Percentiles rank a stretch among this genome's conserved stretches.
These are phyloP conservation scores for Zymoseptoria crescenta DNA, from an alignment of 2,329 filamentous ascomycete genomes.

Conservation along the genomic window DNA sequence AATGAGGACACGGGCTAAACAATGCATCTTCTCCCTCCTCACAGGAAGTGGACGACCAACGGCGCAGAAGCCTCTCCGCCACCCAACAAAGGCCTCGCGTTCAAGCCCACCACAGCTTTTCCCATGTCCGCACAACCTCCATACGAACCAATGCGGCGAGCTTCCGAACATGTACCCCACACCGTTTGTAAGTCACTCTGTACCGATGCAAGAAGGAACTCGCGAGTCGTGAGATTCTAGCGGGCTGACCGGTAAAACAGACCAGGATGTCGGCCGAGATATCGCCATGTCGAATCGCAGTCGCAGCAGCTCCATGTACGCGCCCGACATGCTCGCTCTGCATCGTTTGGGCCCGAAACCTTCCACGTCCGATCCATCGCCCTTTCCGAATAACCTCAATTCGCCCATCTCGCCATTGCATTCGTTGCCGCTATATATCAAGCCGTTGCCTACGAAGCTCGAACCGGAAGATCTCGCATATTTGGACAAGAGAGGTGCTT, in stretches of 20 bases:
- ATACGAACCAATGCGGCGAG: constrained; percentile 22
- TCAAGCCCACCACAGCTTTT: constrained; percentile 16
- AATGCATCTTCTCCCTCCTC: background rate
- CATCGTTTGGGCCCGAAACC: constrained; percentile 23
- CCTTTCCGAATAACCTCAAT: constrained; percentile 19
- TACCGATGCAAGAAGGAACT: background rate
- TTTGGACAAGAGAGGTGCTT: constrained; percentile 72
- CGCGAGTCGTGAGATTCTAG: background rate
- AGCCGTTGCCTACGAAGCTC: constrained; percentile 68
- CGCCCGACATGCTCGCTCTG: constrained; percentile 25
- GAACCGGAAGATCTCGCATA: constrained; percentile 76
- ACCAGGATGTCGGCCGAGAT: constrained; percentile 24
- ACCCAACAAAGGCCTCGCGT: constrained; percentile 13
- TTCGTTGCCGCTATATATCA: constrained; percentile 61
- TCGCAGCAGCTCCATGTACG: constrained; percentile 19
- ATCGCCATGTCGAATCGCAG: constrained; percentile 14
- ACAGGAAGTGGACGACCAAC: constrained; percentile 31
- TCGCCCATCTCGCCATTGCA: constrained; percentile 25
- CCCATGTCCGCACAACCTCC: constrained; percentile 28
- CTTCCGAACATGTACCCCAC: constrained; percentile 50
- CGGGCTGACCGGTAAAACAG: constrained; percentile 6
- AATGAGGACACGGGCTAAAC: too few species aligned
- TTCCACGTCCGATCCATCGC: constrained; percentile 17
- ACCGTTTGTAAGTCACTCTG: constrained; percentile 49
- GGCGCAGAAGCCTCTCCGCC: constrained; percentile 16